phyloP scores from a whole-genome alignment of 345 rosid genomes.

The Populus pruinosa region DNA sequence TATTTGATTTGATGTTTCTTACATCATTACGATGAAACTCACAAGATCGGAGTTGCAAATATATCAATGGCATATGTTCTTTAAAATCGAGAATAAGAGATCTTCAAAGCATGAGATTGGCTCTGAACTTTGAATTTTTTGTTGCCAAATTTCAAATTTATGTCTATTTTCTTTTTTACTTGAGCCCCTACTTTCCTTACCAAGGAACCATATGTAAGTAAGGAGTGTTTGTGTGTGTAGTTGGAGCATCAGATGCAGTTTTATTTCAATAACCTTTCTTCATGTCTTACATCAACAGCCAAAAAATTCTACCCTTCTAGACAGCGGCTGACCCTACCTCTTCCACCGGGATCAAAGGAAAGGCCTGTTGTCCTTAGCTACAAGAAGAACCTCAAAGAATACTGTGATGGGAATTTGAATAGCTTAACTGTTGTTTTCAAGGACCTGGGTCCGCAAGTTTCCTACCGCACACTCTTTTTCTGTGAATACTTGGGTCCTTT shows the following conservation, averaged over 20 bases:
- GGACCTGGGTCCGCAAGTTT: slow-evolving; percentile 96
- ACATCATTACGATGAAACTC: neutral
- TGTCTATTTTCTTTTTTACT: neutral
- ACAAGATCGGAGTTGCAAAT: neutral
- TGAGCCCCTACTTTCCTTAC: neutral
- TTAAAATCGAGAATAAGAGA: neutral
- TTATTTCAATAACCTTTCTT: slow-evolving; percentile 10
- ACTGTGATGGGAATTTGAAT: slow-evolving; percentile 55
- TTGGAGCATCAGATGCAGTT: slow-evolving; percentile 6
- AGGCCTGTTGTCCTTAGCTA: slow-evolving; percentile 60
- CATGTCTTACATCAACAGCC: slow-evolving; percentile 45
- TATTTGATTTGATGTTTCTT: neutral
- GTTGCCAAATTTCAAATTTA: neutral
- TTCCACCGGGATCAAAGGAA: slow-evolving; percentile 68
- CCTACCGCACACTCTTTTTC: slow-evolving; percentile 93
- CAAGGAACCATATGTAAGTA: neutral
- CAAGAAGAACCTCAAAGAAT: slow-evolving; percentile 72
- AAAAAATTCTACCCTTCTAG: slow-evolving; percentile 90
- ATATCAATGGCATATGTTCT: neutral
- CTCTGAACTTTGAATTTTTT: neutral
- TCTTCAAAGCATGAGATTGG: neutral
- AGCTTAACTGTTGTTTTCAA: slow-evolving; percentile 70
- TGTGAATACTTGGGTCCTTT: slow-evolving; percentile 90
- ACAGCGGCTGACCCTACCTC: slow-evolving; percentile 88
- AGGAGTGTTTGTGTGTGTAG: neutral